Evolutionary conservation across 1,284 basidiomycete species (phyloP), one percentile per base, ranked within the genome.

Genomic region (Tilletiaria anomala): DNA sequence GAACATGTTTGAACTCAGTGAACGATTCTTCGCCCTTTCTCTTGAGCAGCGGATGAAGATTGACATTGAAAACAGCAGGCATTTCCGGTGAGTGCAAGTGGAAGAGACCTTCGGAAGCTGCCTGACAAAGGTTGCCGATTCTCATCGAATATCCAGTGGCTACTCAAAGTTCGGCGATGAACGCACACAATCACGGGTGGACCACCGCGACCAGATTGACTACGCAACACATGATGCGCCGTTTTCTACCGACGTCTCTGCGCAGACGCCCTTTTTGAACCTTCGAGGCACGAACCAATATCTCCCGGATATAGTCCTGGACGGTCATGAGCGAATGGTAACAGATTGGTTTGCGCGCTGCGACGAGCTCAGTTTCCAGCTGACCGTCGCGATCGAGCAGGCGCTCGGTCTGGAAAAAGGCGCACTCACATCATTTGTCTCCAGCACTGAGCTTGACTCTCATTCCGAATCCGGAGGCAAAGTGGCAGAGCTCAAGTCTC

Each of bases 231-330:
- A 31, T 14, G 31, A 18, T 3, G 20, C 22, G 18, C 19, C 18
- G 1, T 43, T 37, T 12, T 29, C 22, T 11, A 29, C 6, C 29
- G n/a, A 22, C 18, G 6, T 6, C 16, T 11, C n/a, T 14, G 26
- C 40, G 21, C 32, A 29, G 19, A 37, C 40, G 34, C 42, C 50
- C 11, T 58, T 50, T 26, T 32, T 56, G 35, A 53, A 58, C 21
- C 39, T 61, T 11, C 42, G 45, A 6, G 58, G 58, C 2, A 56
- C 58, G 24, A 61, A 61, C 32, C 58, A 61, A 43, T 58, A 52
- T 20, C 24, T 55, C 4, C 14, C 26, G 6, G 54, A 57, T n/a
- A 18, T 26, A 3, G 44, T 46, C 1, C 32, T 48, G 11, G 36
- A 26, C 2, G 32, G 32, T 16, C 48, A 50, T 42, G 31, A 24